Base-by-base conservation (phyloP, 495 filamentous ascomycete genomes). In the Symbiotaphrina buchneri region DNA sequence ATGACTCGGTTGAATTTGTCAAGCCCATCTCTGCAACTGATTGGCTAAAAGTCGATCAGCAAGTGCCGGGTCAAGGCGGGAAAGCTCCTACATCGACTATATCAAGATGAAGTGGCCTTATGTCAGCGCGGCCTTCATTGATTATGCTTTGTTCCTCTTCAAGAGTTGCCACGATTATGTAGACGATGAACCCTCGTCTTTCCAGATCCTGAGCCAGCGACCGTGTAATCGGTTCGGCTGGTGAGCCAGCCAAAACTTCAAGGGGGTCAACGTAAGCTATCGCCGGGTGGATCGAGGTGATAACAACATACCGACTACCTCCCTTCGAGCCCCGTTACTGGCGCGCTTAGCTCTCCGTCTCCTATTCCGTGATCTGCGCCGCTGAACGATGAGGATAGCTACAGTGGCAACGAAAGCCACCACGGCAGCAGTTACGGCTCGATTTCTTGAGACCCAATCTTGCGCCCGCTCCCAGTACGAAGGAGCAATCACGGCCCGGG, bases 111-210 rank as follows among this genome's bases (percentile, higher is more conserved):
- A 97, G 52, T 4, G 87, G 65, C 36, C 68, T 61, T 41, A 97
- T 76, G 48, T 95, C 87, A 1, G 63, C 58, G 32, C 82, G 60
- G 11, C 73, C 63, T 43, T 90, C 64, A 22, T 65, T 61, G 30
- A 77, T 69, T 18, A 95, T 69, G 21, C 71, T 49, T 10, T 75
- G 61, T 41, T 95, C 90, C 38, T 95, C 90, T 29, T 87, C 75
- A 27, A 64, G 47, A 6, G 65, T 74, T 35, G 63, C 72, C 37
- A 79, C 82, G 0, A 87, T 74, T 30, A 97, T 57, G 43, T 78
- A 95, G 15, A 95, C 83, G 28, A 95, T 78, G 45, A 91, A 95
- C 10, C 90, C 90, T 30, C 83, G 67, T 30, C 82, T 65, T 48
- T 95, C 87, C 34, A 97, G 46, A 42, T 95, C 90, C 18, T 78